These are phyloP conservation scores for Dactylis glomerata DNA, from an alignment of 176 grass and related monocot genomes.

Conservation along the genomic window DNA sequence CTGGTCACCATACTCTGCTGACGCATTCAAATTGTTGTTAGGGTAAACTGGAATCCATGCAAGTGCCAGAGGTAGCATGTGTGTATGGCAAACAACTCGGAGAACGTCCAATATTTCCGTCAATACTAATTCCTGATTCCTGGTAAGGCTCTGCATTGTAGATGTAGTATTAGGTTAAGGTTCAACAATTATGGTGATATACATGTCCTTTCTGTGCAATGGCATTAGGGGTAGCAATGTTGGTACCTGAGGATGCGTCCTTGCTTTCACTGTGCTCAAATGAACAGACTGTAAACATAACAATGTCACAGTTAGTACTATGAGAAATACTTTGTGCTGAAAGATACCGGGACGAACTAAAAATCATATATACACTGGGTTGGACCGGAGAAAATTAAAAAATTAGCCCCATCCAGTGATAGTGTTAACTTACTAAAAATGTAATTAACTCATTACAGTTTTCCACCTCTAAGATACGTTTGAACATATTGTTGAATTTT, in stretches of 20 bases:
- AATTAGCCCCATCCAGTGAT: background rate
- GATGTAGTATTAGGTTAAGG: conserved; percentile 3
- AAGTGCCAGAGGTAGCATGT: conserved; percentile 74
- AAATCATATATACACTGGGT: background rate
- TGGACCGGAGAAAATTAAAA: background rate
- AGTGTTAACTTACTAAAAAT: background rate
- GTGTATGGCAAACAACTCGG: conserved; percentile 47
- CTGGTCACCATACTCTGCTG: conserved; percentile 1
- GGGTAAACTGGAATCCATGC: conserved; percentile 53
- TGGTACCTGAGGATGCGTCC: conserved; percentile 21
- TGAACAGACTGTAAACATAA: conserved; percentile 35
- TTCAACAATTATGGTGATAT: background rate
- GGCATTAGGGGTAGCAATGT: background rate
- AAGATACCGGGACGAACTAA: background rate
- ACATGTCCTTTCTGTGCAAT: background rate
- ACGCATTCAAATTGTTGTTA: background rate
- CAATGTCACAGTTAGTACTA: conserved; percentile 10
- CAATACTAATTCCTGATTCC: conserved; percentile 49
- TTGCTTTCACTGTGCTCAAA: conserved; percentile 7
- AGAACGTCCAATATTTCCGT: conserved; percentile 64
- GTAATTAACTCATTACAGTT: background rate
- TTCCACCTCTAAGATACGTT: background rate
- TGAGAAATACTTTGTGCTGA: background rate
- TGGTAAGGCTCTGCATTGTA: conserved; percentile 19
- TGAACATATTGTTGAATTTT: background rate